phyloP scores from a whole-genome alignment of 257 asterid species.

The Plantago elongata region DNA sequence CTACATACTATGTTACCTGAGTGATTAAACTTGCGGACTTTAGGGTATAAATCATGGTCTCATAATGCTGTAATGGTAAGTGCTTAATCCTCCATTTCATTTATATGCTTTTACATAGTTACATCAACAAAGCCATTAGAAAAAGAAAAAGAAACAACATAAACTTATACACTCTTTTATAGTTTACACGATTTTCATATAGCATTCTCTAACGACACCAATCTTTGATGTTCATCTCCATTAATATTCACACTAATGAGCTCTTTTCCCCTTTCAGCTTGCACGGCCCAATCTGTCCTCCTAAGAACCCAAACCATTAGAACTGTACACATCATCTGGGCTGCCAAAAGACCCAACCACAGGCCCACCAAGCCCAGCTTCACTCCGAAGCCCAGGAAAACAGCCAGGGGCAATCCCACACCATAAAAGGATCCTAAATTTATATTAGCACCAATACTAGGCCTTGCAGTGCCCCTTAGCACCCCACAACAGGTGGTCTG shows the following conservation, averaged over 20 bases:
- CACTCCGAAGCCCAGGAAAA: conserved; percentile 40
- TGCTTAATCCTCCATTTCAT: neutral
- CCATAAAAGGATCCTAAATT: conserved; percentile 61
- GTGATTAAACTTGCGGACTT: too few species aligned
- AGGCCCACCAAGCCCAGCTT: conserved; percentile 50
- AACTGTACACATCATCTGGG: conserved; percentile 46
- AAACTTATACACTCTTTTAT: neutral
- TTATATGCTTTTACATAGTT: neutral
- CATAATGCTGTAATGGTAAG: neutral
- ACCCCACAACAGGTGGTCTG: conserved; percentile 74
- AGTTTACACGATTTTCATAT: neutral
- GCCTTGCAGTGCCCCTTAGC: conserved; percentile 65
- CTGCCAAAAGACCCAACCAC: conserved; percentile 48
- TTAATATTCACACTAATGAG: conserved; percentile 28
- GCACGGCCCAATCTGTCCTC: conserved; percentile 45
- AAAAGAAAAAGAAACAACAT: neutral
- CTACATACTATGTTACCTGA: too few species aligned
- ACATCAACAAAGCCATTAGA: too few species aligned
- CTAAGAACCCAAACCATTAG: conserved; percentile 33
- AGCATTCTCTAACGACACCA: conserved; percentile 4
- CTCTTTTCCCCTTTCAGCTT: conserved; percentile 41
- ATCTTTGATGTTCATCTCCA: conserved; percentile 2
- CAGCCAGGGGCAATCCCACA: conserved; percentile 55
- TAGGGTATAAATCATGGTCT: too few species aligned
- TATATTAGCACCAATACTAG: conserved; percentile 38